Percentiles rank a stretch among this genome's conserved stretches.
These are phyloP conservation scores for Ormosia semicastrata DNA, from an alignment of 306 rosid genomes.

Conservation along the genomic window DNA sequence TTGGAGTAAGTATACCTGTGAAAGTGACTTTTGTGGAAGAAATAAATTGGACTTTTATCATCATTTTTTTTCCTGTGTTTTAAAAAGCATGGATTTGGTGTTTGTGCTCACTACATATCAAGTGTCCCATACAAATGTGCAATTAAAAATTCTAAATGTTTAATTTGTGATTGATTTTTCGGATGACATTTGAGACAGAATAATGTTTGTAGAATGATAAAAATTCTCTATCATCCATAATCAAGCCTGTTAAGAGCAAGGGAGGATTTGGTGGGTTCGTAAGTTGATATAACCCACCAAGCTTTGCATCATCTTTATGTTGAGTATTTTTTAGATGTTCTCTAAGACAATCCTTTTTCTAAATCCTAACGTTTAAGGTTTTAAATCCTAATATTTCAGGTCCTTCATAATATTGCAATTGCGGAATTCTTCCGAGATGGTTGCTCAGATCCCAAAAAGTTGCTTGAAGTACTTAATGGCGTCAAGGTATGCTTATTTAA, in stretches of 20 bases:
- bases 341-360: background rate
- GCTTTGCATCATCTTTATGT: background rate
- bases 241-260: slow-evolving; percentile 3
- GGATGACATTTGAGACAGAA: background rate
- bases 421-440: slow-evolving; percentile 82
- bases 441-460: slow-evolving; percentile 79
- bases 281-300: background rate
- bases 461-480: slow-evolving; percentile 75
- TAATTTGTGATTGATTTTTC: background rate
- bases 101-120: background rate
- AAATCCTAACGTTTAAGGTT: background rate
- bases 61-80: background rate
- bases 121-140: background rate
- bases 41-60: background rate
- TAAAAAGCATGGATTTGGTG: background rate
- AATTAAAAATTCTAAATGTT: background rate
- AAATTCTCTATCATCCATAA: slow-evolving; percentile 1
- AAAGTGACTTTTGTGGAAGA: slow-evolving; percentile 3
- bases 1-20: background rate
- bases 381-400: slow-evolving; percentile 50
- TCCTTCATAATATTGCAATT: slow-evolving; percentile 83
- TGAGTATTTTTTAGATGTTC: background rate
- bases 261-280: background rate
- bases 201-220: background rate
- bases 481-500: slow-evolving; percentile 67